A percentile compares a stretch with the other conserved stretches of the same genome.
Conservation (phyloP, 169 alveolate genomes). For the Plasmodium gallinaceum region DNA sequence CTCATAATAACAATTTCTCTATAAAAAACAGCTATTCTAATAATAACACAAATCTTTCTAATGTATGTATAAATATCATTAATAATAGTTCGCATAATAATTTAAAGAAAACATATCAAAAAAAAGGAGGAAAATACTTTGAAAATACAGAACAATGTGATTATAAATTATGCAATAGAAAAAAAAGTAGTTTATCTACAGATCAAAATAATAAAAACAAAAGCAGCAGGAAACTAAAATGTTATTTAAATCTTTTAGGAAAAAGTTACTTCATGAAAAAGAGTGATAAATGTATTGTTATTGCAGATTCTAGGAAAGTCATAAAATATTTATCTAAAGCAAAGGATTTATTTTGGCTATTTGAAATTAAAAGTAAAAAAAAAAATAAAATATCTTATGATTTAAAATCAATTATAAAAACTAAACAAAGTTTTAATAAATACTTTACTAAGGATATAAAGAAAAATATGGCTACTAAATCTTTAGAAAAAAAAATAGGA, state of each 20-base stretch:
- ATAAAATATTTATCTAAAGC: slow-evolving; percentile 73
- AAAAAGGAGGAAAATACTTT: neutral
- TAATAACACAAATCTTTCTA: neutral
- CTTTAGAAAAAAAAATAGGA: slow-evolving; percentile 23
- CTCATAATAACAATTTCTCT: no score
- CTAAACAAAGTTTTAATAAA: slow-evolving; percentile 58
- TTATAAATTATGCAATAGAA: neutral
- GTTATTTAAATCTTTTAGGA: slow-evolving; percentile 64
- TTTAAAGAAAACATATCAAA: neutral
- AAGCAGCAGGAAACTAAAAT: slow-evolving; percentile 16
- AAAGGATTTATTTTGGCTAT: slow-evolving; percentile 67
- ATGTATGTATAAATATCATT: slow-evolving; percentile 14
- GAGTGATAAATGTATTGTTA: slow-evolving; percentile 64
- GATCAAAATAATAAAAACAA: neutral
- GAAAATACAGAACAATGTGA: slow-evolving; percentile 19
- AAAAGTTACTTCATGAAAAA: slow-evolving; percentile 38
- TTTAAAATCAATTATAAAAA: slow-evolving; percentile 69
- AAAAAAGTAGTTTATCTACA: no score
- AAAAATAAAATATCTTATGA: slow-evolving; percentile 41
- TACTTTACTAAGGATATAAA: slow-evolving; percentile 9
- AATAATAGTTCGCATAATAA: neutral
- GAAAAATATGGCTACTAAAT: slow-evolving; percentile 6
- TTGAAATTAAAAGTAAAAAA: slow-evolving; percentile 63
- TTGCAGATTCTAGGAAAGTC: slow-evolving; percentile 68
- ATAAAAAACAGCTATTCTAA: no score